These are phyloP conservation scores for Gloeopeniophorella convolvens DNA, from an alignment of 768 basidiomycete species.

Conservation along the genomic window DNA sequence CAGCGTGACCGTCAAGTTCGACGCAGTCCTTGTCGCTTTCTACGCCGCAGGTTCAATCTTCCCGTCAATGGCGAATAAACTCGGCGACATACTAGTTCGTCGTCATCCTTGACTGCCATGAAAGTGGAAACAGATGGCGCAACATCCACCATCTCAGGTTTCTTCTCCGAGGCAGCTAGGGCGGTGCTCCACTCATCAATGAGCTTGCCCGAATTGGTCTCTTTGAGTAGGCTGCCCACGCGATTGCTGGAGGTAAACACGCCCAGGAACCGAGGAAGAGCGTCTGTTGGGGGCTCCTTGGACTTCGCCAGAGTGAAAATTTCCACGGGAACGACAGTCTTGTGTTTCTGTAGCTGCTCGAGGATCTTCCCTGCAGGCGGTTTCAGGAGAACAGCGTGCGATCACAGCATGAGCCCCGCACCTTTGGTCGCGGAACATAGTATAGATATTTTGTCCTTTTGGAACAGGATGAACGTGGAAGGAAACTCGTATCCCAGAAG, in stretches of 20 bases:
- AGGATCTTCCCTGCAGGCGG: slow-evolving; percentile 69
- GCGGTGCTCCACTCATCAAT: slow-evolving; percentile 79
- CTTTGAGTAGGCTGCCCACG: slow-evolving; percentile 76
- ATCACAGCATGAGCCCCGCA: slow-evolving; percentile 27
- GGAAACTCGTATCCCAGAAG: slow-evolving; percentile 97
- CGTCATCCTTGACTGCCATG: slow-evolving; percentile 85
- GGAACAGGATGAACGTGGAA: slow-evolving; percentile 82
- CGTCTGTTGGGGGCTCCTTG: slow-evolving; percentile 71
- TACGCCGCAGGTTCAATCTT: slow-evolving; percentile 29
- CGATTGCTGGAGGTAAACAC: slow-evolving; percentile 54
- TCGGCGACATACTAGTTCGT: slow-evolving; percentile 66
- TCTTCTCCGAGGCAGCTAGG: slow-evolving; percentile 44
- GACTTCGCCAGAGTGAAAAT: slow-evolving; percentile 73
- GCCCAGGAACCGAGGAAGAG: slow-evolving; percentile 61
- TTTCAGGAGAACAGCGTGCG: not conserved
- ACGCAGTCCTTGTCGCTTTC: slow-evolving; percentile 74
- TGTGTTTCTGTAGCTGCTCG: slow-evolving; percentile 60
- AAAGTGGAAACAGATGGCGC: slow-evolving; percentile 65
- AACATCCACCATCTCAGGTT: slow-evolving; percentile 78
- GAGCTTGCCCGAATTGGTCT: slow-evolving; percentile 79
- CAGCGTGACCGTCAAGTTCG: slow-evolving; percentile 76
- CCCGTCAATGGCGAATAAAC: not conserved
- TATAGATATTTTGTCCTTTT: slow-evolving; percentile 68
- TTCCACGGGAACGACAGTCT: slow-evolving; percentile 57
- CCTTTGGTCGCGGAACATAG: slow-evolving; percentile 89